Evolutionary conservation across 768 basidiomycete genomes (phyloP), one percentile per base, ranked within the genome.

Genomic region (Russula dissimulans): DNA sequence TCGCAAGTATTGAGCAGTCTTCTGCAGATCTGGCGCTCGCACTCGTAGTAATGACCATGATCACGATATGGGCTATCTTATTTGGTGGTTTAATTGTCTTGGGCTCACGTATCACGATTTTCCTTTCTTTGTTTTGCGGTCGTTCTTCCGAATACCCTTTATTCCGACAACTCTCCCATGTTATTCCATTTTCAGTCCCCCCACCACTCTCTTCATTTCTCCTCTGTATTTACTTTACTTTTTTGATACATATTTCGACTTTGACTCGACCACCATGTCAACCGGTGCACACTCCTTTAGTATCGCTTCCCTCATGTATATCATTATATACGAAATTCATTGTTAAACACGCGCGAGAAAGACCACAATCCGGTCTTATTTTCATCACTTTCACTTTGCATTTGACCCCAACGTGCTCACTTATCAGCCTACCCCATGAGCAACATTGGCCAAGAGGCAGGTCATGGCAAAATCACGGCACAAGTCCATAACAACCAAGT

Each of bases 391-490:
- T 36, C 34, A 36, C 34, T 10, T 36, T 26, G 22, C 22, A 26
- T 26, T 26, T 36, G 34, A 38, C 41, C 17, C 15, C 18, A 11
- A 38, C 9, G 34, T 18, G 34, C 31, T 51, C 12, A 15, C 50
- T 44, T 52, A 52, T 46, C 44, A 32, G 29, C 29, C 14, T 29
- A 39, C 44, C 46, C 55, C 44, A 61, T 61, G 60, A 61, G 54
- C 10, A 41, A 39, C 44, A 41, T 4, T 15, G 36, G 42, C n/a
- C 53, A 56, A 36, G 46, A 54, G n/a, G 66, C 71, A 39, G 88
- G 87, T 34, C 70, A 75, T 29, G 88, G 88, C 15, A 78, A 79
- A 32, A 81, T 91, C 57, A 69, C 71, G n/a, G 71, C 86, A 38
- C 71, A 75, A 4, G 69, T 73, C 15, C 78, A 84, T 68, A 84